Conservation (phyloP, 495 filamentous ascomycete genomes). For the Neurospora tetraspora region DNA sequence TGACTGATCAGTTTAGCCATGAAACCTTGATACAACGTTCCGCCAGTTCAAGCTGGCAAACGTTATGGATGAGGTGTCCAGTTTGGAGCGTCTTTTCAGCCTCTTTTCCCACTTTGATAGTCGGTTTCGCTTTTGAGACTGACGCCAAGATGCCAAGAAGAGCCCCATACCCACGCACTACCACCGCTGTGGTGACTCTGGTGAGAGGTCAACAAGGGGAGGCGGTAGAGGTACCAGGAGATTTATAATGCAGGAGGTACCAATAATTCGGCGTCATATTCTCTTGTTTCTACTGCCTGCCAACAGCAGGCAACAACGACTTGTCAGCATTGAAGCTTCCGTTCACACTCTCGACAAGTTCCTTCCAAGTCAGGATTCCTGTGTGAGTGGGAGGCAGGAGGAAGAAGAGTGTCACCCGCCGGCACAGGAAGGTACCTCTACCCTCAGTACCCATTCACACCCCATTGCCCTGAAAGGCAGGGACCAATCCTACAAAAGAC, state of each 20-base stretch:
- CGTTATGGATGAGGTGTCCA: background rate
- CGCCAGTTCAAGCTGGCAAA: background rate
- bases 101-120: background rate
- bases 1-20: background rate
- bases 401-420: background rate
- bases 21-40: background rate
- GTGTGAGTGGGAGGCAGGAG: background rate
- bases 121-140: background rate
- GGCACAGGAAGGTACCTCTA: background rate
- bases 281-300: background rate
- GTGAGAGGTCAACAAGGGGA: background rate
- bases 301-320: background rate
- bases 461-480: background rate
- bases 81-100: background rate
- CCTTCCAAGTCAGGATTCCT: background rate
- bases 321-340: background rate
- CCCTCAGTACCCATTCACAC: background rate
- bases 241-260: background rate
- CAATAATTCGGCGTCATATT: background rate
- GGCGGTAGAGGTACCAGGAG: background rate
- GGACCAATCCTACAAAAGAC: background rate
- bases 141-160: background rate
- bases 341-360: background rate
- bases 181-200: background rate
- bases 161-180: background rate